Percentiles rank a stretch among this genome's conserved stretches.
These are phyloP conservation scores for Priceomyces carsonii DNA, from an alignment of 805 yeast genomes.

Conservation along the genomic window DNA sequence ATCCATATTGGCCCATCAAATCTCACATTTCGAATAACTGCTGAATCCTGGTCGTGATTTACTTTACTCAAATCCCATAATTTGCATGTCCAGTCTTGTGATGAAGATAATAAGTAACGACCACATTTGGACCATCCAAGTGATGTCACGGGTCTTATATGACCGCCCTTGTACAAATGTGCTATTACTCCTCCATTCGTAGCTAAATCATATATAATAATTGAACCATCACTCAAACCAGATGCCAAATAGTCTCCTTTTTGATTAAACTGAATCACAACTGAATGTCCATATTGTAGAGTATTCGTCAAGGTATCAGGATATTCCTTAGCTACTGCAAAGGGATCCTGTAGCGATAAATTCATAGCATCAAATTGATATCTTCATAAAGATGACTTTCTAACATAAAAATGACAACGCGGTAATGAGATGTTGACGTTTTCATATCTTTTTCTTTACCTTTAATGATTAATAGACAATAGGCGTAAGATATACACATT, in stretches of 20 bases:
- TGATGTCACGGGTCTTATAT: slow-evolving; percentile 71
- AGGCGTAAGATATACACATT: no score
- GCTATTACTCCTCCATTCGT: slow-evolving; percentile 58
- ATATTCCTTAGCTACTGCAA: slow-evolving; percentile 85
- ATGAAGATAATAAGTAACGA: slow-evolving; percentile 62
- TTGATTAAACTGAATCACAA: slow-evolving; percentile 65
- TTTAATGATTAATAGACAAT: no score
- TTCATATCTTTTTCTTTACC: no score
- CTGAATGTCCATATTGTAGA: slow-evolving; percentile 63
- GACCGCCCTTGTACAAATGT: slow-evolving; percentile 53
- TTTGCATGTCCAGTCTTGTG: slow-evolving; percentile 80
- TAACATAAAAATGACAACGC: no score
- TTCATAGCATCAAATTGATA: no score
- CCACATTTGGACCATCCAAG: slow-evolving; percentile 76
- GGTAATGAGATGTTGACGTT: no score
- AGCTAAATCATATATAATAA: slow-evolving; percentile 72
- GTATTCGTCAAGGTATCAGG: slow-evolving; percentile 83
- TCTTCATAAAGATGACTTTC: no score
- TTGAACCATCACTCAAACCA: slow-evolving; percentile 73
- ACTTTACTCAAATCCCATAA: slow-evolving; percentile 69
- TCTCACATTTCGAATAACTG: slow-evolving; percentile 43
- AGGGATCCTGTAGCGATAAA: slow-evolving; percentile 82
- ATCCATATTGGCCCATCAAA: slow-evolving; percentile 79
- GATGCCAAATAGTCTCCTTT: slow-evolving; percentile 86
- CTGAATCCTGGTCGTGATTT: slow-evolving; percentile 22